Conservation (phyloP, 108 stramenopile species). For the Cyclostephanos tholiformis region DNA sequence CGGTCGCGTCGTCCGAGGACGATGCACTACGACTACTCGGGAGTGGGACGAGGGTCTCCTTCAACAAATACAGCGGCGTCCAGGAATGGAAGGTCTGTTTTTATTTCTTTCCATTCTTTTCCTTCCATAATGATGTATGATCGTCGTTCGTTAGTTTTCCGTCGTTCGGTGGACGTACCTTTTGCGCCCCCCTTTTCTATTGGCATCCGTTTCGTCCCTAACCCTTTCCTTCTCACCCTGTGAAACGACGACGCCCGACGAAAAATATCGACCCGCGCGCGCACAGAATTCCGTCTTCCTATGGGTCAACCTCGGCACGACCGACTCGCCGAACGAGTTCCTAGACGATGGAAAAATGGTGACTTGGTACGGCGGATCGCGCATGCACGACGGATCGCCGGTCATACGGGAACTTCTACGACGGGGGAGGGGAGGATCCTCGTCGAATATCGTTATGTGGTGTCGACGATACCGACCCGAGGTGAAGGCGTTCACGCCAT, state of each 20-base stretch:
- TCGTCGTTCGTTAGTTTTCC: too few species aligned
- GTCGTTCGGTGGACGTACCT: too few species aligned
- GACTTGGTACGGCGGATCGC: slow-evolving; percentile 80
- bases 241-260: too few species aligned
- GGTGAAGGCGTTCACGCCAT: slow-evolving; percentile 44
- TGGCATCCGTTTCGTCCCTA: neutral
- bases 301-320: slow-evolving; percentile 50
- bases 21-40: slow-evolving; percentile 46
- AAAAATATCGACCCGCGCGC: too few species aligned
- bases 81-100: slow-evolving; percentile 77
- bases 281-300: slow-evolving; percentile 1
- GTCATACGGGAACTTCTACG: slow-evolving; percentile 63
- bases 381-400: slow-evolving; percentile 68
- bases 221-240: neutral
- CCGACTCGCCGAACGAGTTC: slow-evolving; percentile 65
- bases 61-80: slow-evolving; percentile 86
- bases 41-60: slow-evolving; percentile 52
- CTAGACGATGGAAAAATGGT: slow-evolving; percentile 51
- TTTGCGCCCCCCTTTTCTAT: slow-evolving; percentile 63
- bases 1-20: slow-evolving; percentile 18
- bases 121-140: too few species aligned
- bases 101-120: too few species aligned
- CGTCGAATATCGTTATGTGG: slow-evolving; percentile 67
- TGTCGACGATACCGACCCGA: slow-evolving; percentile 56
- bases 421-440: slow-evolving; percentile 1